A percentile compares a stretch with the other conserved stretches of the same genome.
These are phyloP conservation scores for Penicillium lagena DNA, from an alignment of 495 filamentous ascomycete species.

Conservation along the genomic window DNA sequence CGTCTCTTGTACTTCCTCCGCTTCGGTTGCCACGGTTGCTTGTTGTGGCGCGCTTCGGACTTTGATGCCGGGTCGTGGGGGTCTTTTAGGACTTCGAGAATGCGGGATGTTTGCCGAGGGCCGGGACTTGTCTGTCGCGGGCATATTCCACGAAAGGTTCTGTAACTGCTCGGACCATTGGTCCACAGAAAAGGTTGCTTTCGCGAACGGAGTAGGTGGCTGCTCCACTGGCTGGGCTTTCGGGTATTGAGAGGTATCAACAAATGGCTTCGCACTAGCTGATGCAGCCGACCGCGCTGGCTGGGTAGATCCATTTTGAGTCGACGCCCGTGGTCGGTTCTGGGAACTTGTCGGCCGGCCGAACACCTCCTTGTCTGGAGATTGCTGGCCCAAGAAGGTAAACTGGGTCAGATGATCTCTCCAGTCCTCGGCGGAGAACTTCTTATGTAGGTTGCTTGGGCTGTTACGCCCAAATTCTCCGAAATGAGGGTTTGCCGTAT, in stretches of 20 bases:
- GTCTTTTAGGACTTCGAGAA: conserved; percentile 32
- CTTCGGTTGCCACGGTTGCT: conserved; percentile 34
- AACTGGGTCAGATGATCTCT: conserved; percentile 43
- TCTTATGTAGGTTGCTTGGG: conserved; percentile 71
- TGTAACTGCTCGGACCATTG: conserved; percentile 62
- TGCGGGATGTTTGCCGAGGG: conserved; percentile 21
- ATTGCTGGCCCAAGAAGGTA: conserved; percentile 44
- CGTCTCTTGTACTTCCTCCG: conserved; percentile 33
- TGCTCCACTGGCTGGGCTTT: conserved; percentile 7
- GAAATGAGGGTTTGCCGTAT: conserved; percentile 2
- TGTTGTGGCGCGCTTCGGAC: conserved; percentile 23
- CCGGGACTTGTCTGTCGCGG: conserved; percentile 25
- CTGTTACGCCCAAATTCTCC: conserved; percentile 44
- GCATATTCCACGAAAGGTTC: conserved; percentile 45
- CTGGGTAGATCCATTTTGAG: conserved; percentile 11
- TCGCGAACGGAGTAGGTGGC: conserved; percentile 26
- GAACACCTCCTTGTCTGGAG: conserved; percentile 23
- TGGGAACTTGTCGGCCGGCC: conserved; percentile 26
- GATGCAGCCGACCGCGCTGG: conserved; percentile 9
- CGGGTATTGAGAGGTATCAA: background rate
- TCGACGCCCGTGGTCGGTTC: conserved; percentile 21
- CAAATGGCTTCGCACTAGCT: conserved; percentile 9
- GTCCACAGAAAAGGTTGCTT: conserved; percentile 54
- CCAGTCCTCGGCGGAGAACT: conserved; percentile 58
- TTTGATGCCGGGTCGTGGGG: conserved; percentile 17